Percentiles rank a stretch among this genome's conserved stretches.
phyloP scores from a whole-genome alignment of 257 asterid genomes.

The Petrea volubilis region DNA sequence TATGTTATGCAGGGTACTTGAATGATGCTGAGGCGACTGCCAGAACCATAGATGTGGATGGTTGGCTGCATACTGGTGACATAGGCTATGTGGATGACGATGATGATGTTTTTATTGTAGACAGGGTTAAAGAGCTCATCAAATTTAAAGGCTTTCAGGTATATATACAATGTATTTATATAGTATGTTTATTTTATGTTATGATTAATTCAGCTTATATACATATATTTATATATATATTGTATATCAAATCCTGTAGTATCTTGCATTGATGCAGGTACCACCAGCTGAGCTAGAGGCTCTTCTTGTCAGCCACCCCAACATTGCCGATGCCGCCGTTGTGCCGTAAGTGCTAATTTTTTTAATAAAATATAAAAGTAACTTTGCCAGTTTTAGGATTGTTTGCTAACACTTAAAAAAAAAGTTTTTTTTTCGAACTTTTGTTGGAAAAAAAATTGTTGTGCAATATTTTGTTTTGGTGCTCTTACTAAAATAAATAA shows the following conservation, averaged over 20 bases:
- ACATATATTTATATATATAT: background rate
- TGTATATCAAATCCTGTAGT: background rate
- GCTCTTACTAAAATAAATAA: too few relatives aligned
- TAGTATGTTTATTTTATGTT: too few relatives aligned
- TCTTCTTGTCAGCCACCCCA: conserved; percentile 67
- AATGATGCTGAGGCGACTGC: conserved; percentile 84
- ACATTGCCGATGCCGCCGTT: conserved; percentile 85
- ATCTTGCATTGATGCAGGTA: conserved; percentile 39
- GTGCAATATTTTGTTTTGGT: too few relatives aligned
- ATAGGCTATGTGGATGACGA: conserved; percentile 61
- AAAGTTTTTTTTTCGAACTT: too few relatives aligned
- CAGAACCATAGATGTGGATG: conserved; percentile 80
- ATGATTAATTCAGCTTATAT: background rate
- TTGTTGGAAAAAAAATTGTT: too few relatives aligned
- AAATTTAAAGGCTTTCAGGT: conserved; percentile 91
- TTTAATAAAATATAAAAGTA: too few relatives aligned
- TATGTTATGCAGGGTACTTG: conserved; percentile 46
- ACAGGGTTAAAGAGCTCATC: conserved; percentile 81
- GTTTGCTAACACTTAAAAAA: too few relatives aligned
- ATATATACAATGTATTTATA: background rate
- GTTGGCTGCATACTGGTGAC: conserved; percentile 96
- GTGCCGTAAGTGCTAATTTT: conserved; percentile 63
- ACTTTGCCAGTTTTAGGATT: too few relatives aligned
- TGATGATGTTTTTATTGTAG: conserved; percentile 64
- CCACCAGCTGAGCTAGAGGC: conserved; percentile 97